Percentiles rank a stretch among this genome's conserved stretches.
Conservation (phyloP, 805 yeast species). For the Maudiozyma barnettii region DNA sequence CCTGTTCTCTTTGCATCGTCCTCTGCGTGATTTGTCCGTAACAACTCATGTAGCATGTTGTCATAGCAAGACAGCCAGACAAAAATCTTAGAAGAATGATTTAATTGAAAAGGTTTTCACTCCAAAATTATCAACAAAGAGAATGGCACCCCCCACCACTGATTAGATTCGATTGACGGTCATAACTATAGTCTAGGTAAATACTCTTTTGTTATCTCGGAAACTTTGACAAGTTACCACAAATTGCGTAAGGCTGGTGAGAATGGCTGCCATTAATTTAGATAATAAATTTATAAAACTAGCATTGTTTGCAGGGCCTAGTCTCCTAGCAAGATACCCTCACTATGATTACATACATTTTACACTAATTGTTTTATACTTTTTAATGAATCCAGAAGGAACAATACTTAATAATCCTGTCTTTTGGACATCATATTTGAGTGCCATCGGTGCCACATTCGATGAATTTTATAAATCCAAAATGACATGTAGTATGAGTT, state of each 20-base stretch:
- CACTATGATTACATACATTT: background rate
- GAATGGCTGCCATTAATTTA: background rate
- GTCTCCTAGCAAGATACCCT: background rate
- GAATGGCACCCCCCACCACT: no score
- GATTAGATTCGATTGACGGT: no score
- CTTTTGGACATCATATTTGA: background rate
- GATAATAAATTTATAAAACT: background rate
- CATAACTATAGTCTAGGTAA: no score
- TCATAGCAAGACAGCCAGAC: no score
- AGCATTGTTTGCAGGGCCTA: background rate
- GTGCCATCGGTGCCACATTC: background rate
- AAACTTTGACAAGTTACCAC: no score
- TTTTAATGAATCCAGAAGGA: background rate
- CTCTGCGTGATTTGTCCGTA: no score
- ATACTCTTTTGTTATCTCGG: no score
- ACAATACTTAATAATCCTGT: background rate
- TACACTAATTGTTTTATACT: background rate
- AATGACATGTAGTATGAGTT: background rate
- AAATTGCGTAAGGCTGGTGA: background rate
- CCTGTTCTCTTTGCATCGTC: no score
- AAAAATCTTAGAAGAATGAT: no score
- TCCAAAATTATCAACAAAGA: no score
- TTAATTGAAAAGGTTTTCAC: no score
- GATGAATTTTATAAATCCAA: background rate
- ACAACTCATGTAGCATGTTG: no score